A percentile compares a stretch with the other conserved stretches of the same genome.
Evolutionary conservation across 2,329 filamentous ascomycete species (phyloP).

Genomic region (Bisporella sp.): DNA sequence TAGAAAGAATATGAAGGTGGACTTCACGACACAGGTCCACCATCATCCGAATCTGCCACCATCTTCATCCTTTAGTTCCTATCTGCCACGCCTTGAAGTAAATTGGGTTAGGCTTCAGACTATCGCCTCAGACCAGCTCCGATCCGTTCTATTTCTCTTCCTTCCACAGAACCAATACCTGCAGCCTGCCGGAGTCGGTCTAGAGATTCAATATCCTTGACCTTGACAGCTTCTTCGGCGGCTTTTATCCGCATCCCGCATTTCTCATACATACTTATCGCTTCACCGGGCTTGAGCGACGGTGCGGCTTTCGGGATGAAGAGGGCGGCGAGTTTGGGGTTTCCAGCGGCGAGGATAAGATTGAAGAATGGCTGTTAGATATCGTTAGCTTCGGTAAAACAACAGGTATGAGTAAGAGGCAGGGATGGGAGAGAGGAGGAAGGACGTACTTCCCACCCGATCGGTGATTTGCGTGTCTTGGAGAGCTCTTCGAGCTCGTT

Average conservation of each 20-base stretch:
- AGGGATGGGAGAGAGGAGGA: neutral
- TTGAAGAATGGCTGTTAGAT: constrained; percentile 73
- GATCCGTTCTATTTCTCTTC: constrained; percentile 75
- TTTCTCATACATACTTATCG: constrained; percentile 91
- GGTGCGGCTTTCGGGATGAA: constrained; percentile 80
- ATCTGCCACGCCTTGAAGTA: no score
- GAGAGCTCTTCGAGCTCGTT: constrained; percentile 82
- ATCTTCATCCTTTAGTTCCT: no score
- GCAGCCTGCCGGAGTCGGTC: constrained; percentile 68
- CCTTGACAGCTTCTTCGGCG: constrained; percentile 81
- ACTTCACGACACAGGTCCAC: no score
- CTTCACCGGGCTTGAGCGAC: constrained; percentile 54
- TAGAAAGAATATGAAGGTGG: no score
- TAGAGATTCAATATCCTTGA: constrained; percentile 71
- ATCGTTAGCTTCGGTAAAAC: neutral
- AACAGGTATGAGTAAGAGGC: neutral
- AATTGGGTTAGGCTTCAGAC: no score
- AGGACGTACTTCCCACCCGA: constrained; percentile 68
- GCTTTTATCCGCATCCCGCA: constrained; percentile 86
- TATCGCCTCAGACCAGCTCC: constrained; percentile 48
- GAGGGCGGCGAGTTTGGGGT: constrained; percentile 72
- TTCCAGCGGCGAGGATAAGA: constrained; percentile 79
- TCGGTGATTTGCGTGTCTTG: constrained; percentile 74
- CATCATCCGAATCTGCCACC: no score
- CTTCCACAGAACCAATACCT: constrained; percentile 57